Evolutionary conservation across 2,329 filamentous ascomycete species (phyloP).

Genomic region (Paecilomyces sp.): DNA sequence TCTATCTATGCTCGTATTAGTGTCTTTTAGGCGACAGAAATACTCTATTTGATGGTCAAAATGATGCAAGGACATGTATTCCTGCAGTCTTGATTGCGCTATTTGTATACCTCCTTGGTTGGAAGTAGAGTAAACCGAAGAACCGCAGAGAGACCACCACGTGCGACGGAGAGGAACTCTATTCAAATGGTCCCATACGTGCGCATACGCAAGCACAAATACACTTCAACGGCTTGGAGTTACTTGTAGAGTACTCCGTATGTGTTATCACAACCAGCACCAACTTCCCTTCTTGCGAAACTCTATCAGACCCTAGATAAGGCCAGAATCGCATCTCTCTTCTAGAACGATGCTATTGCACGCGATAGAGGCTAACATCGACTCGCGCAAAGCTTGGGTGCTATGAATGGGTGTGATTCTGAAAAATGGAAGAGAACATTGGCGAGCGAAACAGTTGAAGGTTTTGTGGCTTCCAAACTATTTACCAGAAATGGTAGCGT

Average conservation of each 20-base stretch:
- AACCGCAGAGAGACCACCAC: background rate
- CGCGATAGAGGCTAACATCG: background rate
- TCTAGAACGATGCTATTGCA: background rate
- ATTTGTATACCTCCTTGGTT: background rate
- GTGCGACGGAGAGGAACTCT: background rate
- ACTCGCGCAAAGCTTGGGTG: background rate
- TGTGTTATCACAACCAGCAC: too few relatives aligned
- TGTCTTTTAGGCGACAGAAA: background rate
- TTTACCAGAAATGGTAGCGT: background rate
- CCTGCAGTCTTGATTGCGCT: background rate
- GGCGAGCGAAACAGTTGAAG: background rate
- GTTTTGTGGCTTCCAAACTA: background rate
- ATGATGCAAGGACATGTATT: background rate
- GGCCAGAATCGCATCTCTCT: background rate
- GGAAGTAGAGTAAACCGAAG: background rate
- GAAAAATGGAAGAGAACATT: too few relatives aligned
- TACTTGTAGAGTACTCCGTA: background rate
- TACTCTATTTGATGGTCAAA: background rate
- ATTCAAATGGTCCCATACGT: too few relatives aligned
- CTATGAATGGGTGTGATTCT: too few relatives aligned
- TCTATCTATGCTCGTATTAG: background rate
- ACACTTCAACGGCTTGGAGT: background rate
- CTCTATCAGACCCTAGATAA: background rate
- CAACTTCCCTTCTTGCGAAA: background rate
- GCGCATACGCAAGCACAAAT: background rate